A percentile compares a stretch with the other conserved stretches of the same genome.
These are phyloP conservation scores for Aspergillus fumigatiaffinis DNA, from an alignment of 2,329 filamentous ascomycete genomes.

Conservation along the genomic window DNA sequence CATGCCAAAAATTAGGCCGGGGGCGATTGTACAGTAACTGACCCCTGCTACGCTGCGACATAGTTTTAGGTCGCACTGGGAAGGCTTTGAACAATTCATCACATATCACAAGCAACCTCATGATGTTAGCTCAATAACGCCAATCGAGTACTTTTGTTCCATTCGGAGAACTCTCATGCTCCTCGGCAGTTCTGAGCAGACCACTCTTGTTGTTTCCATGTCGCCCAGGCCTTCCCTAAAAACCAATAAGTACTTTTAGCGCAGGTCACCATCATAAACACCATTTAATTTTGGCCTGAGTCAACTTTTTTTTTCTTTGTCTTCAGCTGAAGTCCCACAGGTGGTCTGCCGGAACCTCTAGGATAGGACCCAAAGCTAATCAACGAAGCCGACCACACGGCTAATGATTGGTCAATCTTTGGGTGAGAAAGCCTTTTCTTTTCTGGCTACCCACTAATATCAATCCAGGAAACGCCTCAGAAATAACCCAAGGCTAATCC, in stretches of 20 bases:
- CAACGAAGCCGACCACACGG: background rate
- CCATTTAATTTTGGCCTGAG: too few species aligned
- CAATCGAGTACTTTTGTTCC: too few species aligned
- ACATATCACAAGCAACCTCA: too few species aligned
- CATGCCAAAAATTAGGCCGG: too few species aligned
- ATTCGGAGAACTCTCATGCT: background rate
- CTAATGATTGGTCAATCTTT: background rate
- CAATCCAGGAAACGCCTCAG: background rate
- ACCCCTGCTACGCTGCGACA: background rate
- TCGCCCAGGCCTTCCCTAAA: too few species aligned
- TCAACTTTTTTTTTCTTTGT: slow-evolving; percentile 8
- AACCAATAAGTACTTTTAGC: too few species aligned
- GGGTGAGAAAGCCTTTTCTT: slow-evolving; percentile 2
- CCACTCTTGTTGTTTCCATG: background rate
- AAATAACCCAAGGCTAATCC: too few species aligned
- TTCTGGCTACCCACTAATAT: background rate
- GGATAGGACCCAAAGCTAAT: slow-evolving; percentile 5
- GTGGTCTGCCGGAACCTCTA: slow-evolving; percentile 19
- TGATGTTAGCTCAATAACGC: too few species aligned
- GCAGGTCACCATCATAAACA: too few species aligned
- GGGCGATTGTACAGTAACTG: background rate
- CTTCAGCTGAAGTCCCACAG: slow-evolving; percentile 15
- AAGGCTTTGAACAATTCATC: background rate
- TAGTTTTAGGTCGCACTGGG: background rate
- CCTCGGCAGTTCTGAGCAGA: background rate